These are phyloP conservation scores for Amyloporia xantha DNA, from an alignment of 768 basidiomycete species.

Conservation along the genomic window DNA sequence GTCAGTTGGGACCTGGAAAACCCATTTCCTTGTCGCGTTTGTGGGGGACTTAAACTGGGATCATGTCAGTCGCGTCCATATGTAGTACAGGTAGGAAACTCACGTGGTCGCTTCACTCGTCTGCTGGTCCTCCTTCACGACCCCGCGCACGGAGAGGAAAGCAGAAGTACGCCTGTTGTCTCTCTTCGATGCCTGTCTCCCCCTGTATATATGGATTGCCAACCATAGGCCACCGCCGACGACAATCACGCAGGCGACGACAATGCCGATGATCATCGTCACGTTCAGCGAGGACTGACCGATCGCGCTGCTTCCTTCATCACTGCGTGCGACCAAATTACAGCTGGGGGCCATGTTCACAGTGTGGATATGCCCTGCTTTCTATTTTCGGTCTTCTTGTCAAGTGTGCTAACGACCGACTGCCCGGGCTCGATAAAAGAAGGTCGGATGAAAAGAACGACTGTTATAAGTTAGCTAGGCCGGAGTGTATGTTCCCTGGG, in stretches of 20 bases:
- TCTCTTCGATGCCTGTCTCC: constrained; percentile 31
- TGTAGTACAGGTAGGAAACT: background rate
- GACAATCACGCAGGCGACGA: constrained; percentile 36
- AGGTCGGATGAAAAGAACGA: no score
- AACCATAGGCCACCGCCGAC: constrained; percentile 38
- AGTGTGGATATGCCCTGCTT: background rate
- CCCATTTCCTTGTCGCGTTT: constrained; percentile 1
- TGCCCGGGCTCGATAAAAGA: no score
- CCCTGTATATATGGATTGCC: constrained; percentile 33
- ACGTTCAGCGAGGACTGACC: constrained; percentile 7
- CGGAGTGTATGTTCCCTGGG: no score
- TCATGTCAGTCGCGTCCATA: no score
- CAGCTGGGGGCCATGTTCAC: background rate
- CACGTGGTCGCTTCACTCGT: background rate
- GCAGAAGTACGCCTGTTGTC: constrained; percentile 11
- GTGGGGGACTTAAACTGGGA: background rate
- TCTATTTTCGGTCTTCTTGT: no score
- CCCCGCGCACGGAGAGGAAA: constrained; percentile 45
- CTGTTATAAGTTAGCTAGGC: no score
- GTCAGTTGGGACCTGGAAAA: constrained; percentile 38
- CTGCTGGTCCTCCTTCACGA: constrained; percentile 29
- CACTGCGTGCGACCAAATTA: background rate
- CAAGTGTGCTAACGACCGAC: no score
- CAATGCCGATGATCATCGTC: constrained; percentile 42
- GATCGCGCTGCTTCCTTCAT: background rate